phyloP scores from a whole-genome alignment of 192 early-diverging fungal species.

The Coemansia sp. region DNA sequence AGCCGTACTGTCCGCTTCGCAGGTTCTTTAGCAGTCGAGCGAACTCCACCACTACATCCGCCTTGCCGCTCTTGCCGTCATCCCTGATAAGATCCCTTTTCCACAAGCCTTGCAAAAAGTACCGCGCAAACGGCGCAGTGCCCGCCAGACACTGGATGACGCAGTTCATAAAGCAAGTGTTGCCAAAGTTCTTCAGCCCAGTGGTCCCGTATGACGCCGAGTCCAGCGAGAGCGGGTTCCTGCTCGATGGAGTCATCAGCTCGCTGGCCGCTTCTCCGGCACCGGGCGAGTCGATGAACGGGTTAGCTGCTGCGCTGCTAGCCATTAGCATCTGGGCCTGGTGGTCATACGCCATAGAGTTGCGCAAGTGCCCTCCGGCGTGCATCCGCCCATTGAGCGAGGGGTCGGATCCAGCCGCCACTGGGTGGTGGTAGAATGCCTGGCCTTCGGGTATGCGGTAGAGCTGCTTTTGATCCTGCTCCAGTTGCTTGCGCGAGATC shows the following conservation, averaged over 20 bases:
- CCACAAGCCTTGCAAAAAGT: constrained; percentile 64
- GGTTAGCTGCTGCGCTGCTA: not conserved
- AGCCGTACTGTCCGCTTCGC: constrained; percentile 76
- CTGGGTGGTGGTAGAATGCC: constrained; percentile 29
- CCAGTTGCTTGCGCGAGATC: not conserved
- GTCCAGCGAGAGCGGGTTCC: constrained; percentile 20
- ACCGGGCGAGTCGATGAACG: not conserved
- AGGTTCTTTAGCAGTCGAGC: constrained; percentile 73
- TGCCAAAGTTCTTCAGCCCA: constrained; percentile 77
- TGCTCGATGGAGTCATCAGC: not conserved
- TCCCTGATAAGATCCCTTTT: constrained; percentile 31
- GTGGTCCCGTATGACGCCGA: constrained; percentile 60
- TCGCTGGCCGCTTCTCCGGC: not conserved
- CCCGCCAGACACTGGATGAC: constrained; percentile 75
- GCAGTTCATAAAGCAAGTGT: constrained; percentile 86
- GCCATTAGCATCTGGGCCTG: not conserved
- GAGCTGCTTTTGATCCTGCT: constrained; percentile 16
- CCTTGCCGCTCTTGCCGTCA: constrained; percentile 64
- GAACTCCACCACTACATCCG: constrained; percentile 70
- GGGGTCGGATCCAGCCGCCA: constrained; percentile 42
- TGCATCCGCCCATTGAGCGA: constrained; percentile 47
- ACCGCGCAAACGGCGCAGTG: constrained; percentile 67
- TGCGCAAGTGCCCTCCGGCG: constrained; percentile 35
- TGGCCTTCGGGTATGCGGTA: constrained; percentile 9
- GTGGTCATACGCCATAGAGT: constrained; percentile 21